Percentiles rank a stretch among this genome's conserved stretches.
phyloP scores from a whole-genome alignment of 495 filamentous ascomycete genomes.

The Penicillium cataractarum region DNA sequence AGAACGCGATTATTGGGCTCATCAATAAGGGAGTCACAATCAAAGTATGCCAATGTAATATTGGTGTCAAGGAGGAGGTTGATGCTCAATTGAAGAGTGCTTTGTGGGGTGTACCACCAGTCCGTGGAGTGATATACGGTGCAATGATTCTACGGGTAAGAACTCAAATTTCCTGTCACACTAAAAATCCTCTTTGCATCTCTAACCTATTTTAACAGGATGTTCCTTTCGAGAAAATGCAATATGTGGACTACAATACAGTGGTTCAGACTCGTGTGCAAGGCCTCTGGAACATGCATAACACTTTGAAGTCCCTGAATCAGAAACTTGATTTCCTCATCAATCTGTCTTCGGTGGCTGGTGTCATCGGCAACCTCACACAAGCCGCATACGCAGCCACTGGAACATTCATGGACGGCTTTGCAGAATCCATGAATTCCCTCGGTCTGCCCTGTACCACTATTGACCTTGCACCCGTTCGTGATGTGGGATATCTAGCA shows the following conservation, averaged over 20 bases:
- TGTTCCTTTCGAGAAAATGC: conserved; percentile 50
- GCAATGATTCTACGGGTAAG: conserved; percentile 46
- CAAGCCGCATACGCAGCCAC: conserved; percentile 51
- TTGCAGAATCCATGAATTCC: conserved; percentile 37
- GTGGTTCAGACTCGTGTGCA: conserved; percentile 50
- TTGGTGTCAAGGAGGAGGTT: conserved; percentile 26
- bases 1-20: conserved; percentile 44
- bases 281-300: conserved; percentile 61
- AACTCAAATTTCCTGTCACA: neutral
- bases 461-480: conserved; percentile 45
- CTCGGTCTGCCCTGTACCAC: conserved; percentile 37
- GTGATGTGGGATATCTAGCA: conserved; percentile 44
- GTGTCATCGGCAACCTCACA: conserved; percentile 45
- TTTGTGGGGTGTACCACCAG: conserved; percentile 27
- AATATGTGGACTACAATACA: conserved; percentile 41
- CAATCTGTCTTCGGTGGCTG: conserved; percentile 46
- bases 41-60: conserved; percentile 33
- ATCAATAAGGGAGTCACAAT: conserved; percentile 30
- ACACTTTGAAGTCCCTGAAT: conserved; percentile 37
- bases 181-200: no score
- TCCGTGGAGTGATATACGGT: conserved; percentile 43
- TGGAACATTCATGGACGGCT: conserved; percentile 45
- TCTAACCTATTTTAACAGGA: conserved; percentile 30
- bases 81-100: conserved; percentile 19
- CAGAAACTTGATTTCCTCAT: conserved; percentile 55